Base-by-base conservation (phyloP, 2,329 filamentous ascomycete genomes). In the Colletotrichum spinosum region DNA sequence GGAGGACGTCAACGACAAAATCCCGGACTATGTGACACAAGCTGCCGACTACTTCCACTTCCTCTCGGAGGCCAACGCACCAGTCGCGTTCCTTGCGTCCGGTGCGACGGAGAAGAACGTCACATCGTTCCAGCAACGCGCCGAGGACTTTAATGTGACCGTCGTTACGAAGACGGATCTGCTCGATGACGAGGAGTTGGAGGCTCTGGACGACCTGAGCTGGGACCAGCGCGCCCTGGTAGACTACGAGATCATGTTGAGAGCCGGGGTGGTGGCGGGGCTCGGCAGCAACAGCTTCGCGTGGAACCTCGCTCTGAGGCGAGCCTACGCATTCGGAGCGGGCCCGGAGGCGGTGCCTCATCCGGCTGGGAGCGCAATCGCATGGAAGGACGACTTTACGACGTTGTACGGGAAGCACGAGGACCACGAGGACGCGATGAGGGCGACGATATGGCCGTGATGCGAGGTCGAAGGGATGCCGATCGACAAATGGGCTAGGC, bases 161-260 rank as follows among this genome's bases (percentile, higher is more conserved):
- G 78, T 83, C 5, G 75, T 81, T 6, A 75, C 75, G 13, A 84
- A 84, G 70, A 63, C 74, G 13, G 77, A 83, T 37, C 69, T 86
- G 2, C 73, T 86, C 6, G 74, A 77, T 65, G 61, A 70, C 17
- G 65, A 70, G 0, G 80, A 83, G 55, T 70, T 76, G 2, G 65
- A 66, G 15, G 67, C 65, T 9, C 73, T 85, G 6, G 61, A 73
- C 11, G 62, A 64, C 17, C 70, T 86, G 42, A 78, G 72, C 17
- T 84, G 79, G 78, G 82, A 85, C 70, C 83, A 86, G 72, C 79
- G 81, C 61, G 80, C 78, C 3, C 72, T 85, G 17, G 78, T 85
- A 7, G 84, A 86, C 70, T 85, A 81, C 71, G 81, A 85, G 68
- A 78, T 86, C 4, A 72, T 85, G 68, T 72, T 80, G 55, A 74